These are phyloP conservation scores for Guadua angustifolia DNA, from an alignment of 176 grass and related monocot genomes.

Conservation along the genomic window DNA sequence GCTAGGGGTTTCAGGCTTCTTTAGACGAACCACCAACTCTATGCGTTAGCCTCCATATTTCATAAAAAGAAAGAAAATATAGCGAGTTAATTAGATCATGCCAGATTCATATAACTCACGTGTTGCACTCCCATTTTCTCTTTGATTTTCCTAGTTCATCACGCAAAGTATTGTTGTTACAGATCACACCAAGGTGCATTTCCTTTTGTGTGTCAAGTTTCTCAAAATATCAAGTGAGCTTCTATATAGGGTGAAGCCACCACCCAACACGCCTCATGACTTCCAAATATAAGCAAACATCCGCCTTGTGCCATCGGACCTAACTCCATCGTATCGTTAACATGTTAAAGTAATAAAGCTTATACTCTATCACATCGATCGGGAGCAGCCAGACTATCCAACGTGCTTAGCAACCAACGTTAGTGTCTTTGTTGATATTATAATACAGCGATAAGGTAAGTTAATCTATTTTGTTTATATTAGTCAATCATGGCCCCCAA, in stretches of 20 bases:
- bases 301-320: not conserved
- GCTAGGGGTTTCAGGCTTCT: not conserved
- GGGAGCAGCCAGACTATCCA: constrained; percentile 9
- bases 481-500: not conserved
- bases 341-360: not conserved
- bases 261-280: not conserved
- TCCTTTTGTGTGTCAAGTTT: not conserved
- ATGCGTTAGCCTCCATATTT: not conserved
- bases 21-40: not conserved
- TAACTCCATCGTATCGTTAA: not conserved
- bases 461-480: constrained; percentile 19
- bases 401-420: not conserved
- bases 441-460: constrained; percentile 9
- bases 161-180: constrained; percentile 2
- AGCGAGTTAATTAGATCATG: not conserved
- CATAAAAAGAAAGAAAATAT: not conserved
- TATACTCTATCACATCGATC: no score
- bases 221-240: not conserved
- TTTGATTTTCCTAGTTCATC: constrained; percentile 1
- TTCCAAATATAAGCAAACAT: constrained; percentile 41
- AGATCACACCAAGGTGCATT: not conserved
- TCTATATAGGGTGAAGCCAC: constrained; percentile 12
- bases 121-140: not conserved
- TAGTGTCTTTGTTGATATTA: not conserved
- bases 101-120: not conserved